Base-by-base conservation (phyloP, 164 flowering plant species). In the Liquidambar formosana region DNA sequence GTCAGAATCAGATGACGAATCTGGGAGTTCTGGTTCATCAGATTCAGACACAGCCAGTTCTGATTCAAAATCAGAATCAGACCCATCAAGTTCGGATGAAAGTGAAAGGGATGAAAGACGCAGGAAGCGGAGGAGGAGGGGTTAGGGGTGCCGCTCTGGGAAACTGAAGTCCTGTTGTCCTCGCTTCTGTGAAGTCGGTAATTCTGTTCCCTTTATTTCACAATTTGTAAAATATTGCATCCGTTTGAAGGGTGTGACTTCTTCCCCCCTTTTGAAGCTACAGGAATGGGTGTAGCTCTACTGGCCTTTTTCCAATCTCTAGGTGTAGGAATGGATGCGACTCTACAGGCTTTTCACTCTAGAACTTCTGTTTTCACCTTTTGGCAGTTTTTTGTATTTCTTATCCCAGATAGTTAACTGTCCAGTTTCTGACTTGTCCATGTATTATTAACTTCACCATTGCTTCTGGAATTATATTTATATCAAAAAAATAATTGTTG, bases 1-100 rank as follows among this genome's bases (percentile, higher is more conserved):
- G 5, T 75, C 86, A 0, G 92, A 79, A 60, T 84, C 88, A 5
- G 89, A 82, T 19, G 76, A 65, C 14, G 88, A 76, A 62, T 80
- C 92, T 54, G 86, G 67, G 18, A 73, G 76, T 41, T 80, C 85
- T 41, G 68, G 72, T 53, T 64, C 80, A 21, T 73, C 84, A 0
- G 65, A 63, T 13, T 79, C 89, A 25, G 82, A 65, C 14, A n/a
- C 71, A 49, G 79, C 76, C 4, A 59, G 73, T 41, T 75, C 86
- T 26, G 64, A 52, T 18, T 76, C 80, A 22, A 69, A 64, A 26
- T 53, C 83, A 4, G 81, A 78, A 51, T 68, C 76, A 2, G 68
- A 68, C 5, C 65, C 83, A 10, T 71, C 82, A 1, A 75, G 85
- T 65, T 80, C 85, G 8, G 82, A 78, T 19, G 81, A 77, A 61